Base-by-base conservation (phyloP, 169 alveolate species). In the Plasmodium sp. region DNA sequence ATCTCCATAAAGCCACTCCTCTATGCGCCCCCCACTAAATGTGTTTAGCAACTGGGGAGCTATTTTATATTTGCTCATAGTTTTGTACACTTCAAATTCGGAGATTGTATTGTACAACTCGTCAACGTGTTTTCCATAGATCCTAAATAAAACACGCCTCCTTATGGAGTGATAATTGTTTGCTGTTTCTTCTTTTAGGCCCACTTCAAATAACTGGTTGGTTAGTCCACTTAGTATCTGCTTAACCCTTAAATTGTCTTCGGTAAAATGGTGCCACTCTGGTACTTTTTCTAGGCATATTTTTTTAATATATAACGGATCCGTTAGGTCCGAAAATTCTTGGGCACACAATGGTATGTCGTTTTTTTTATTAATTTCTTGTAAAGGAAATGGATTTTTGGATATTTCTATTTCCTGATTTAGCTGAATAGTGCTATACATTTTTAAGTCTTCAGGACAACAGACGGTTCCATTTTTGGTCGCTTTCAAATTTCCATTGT, bases 1-100 rank as follows among this genome's bases (percentile, higher is more conserved):
- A 73, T 95, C 96, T 2, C 98, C 98, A 58, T 96, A 97, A 54
- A 96, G 58, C 96, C 97, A 96, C 86, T 96, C 96, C 74, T 96
- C 98, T 54, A 96, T 96, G 27, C 98, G 93, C 0, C 98, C 98
- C 33, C 97, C 98, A 18, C 74, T 88, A 93, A 94, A 96, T 74
- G 90, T 80, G 73, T 81, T 93, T 73, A 96, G 72, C 79, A 96
- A 48, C 58, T 92, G 88, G 48, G 98, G 98, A 71, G 96, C 96
- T 80, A 96, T 94, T 34, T 90, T 93, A 73, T 92, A 94, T 43
- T 90, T 84, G 33, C 97, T 93, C 90, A 96, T 81, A 48, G 96
- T 92, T 92, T 95, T 91, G 74, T 92, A 96, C 2, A 96, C 98
- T 48, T 96, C 97, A 36, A 93, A 86, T 93, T 96, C 97, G 31